phyloP scores from a whole-genome alignment of 2,329 filamentous ascomycete species.

The Verticillium longisporum region DNA sequence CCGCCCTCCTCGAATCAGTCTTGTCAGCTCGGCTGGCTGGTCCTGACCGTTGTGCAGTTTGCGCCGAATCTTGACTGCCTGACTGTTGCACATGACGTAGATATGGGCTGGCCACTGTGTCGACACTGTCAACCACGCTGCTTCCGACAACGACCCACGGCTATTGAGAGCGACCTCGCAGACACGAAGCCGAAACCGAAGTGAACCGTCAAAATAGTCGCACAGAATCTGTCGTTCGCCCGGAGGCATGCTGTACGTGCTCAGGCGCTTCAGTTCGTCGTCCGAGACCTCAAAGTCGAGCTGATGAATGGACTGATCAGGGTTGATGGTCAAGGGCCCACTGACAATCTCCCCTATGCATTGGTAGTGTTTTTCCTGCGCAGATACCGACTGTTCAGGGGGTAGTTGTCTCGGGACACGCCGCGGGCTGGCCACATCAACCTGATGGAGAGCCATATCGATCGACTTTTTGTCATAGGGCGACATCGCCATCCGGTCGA shows the following conservation, averaged over 20 bases:
- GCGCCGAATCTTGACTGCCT: conserved; percentile 50
- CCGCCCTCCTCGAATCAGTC: conserved; percentile 44
- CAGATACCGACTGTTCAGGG: neutral
- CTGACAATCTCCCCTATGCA: conserved; percentile 45
- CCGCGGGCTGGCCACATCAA: conserved; percentile 39
- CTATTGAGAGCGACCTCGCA: conserved; percentile 26
- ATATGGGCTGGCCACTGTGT: conserved; percentile 66
- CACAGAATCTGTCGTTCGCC: conserved; percentile 27
- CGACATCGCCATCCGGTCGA: conserved; percentile 13
- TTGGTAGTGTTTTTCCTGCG: conserved; percentile 44
- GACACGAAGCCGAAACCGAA: conserved; percentile 64
- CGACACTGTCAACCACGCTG: conserved; percentile 56
- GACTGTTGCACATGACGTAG: conserved; percentile 61
- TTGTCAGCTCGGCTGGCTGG: conserved; percentile 67
- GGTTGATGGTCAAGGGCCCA: conserved; percentile 32
- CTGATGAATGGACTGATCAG: conserved; percentile 27
- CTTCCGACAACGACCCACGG: conserved; percentile 26
- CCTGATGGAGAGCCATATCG: conserved; percentile 37
- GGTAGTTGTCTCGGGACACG: conserved; percentile 24
- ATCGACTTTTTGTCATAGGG: conserved; percentile 34
- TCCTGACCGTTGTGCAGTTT: conserved; percentile 71
- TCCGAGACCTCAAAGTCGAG: conserved; percentile 39
- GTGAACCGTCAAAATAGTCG: conserved; percentile 41
- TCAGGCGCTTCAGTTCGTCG: conserved; percentile 19
- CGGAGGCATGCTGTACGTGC: conserved; percentile 15